phyloP scores from a whole-genome alignment of 73 alveolate genomes.

The Blepharisma japonicum region DNA sequence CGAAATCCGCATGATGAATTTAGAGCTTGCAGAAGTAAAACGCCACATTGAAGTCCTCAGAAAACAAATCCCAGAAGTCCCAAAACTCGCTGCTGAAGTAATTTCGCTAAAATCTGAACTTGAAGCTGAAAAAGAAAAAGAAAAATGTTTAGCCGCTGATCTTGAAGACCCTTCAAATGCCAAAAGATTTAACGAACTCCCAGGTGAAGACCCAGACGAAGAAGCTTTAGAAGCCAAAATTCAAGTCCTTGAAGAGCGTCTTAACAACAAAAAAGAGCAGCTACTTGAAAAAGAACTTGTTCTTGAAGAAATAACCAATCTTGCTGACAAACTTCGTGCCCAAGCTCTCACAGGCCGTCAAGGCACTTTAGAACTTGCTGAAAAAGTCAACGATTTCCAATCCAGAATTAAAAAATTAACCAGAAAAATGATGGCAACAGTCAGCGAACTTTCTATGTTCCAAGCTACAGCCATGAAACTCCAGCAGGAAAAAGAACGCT shows the following conservation, averaged over 20 bases:
- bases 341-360: constrained; percentile 93
- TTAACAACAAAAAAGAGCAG: constrained; percentile 89
- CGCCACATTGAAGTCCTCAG: constrained; percentile 88
- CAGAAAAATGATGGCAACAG: constrained; percentile 95
- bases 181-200: constrained; percentile 82
- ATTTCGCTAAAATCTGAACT: constrained; percentile 62
- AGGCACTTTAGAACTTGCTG: constrained; percentile 87
- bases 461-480: constrained; percentile 88
- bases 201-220: constrained; percentile 96
- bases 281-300: constrained; percentile 92
- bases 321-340: constrained; percentile 92
- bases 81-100: constrained; percentile 76
- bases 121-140: constrained; percentile 57
- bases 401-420: constrained; percentile 87
- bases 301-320: constrained; percentile 90
- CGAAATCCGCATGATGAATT: constrained; percentile 86
- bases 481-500: constrained; percentile 84
- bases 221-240: constrained; percentile 92
- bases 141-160: constrained; percentile 73
- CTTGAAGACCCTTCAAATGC: constrained; percentile 92
- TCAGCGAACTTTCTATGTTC: constrained; percentile 94
- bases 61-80: constrained; percentile 88
- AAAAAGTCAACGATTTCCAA: constrained; percentile 90
- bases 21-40: constrained; percentile 83
- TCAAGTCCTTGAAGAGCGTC: constrained; percentile 91